Conservation (phyloP, 2,329 filamentous ascomycete species). For the Nemania abortiva region DNA sequence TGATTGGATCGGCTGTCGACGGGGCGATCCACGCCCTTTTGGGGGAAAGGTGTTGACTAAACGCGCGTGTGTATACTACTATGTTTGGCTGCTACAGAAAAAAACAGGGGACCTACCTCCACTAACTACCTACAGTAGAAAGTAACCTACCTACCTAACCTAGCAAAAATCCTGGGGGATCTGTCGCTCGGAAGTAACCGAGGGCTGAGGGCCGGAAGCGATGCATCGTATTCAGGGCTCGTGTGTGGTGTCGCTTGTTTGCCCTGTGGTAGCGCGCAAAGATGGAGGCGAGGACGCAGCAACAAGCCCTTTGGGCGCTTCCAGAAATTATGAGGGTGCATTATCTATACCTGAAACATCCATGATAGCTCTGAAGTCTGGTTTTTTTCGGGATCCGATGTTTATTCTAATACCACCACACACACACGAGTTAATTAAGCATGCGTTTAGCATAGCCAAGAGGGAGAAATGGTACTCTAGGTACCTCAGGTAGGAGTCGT, state of each 20-base stretch:
- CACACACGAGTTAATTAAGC: not conserved
- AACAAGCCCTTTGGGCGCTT: conserved; percentile 27
- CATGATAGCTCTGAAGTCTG: not conserved
- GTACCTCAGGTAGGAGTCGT: not conserved
- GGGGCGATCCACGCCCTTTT: not conserved
- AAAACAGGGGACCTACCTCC: not conserved
- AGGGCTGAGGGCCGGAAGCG: conserved; percentile 18
- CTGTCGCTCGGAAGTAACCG: conserved; percentile 24
- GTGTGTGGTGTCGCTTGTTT: conserved; percentile 1
- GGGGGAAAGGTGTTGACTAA: conserved; percentile 6
- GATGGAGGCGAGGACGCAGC: not conserved
- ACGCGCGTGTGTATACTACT: conserved; percentile 15
- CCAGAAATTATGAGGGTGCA: conserved; percentile 35
- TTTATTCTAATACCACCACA: not conserved
- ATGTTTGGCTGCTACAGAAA: not conserved
- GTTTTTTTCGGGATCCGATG: conserved; percentile 17
- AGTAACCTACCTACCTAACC: no score
- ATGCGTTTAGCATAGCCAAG: not conserved
- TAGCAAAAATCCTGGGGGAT: conserved; percentile 24
- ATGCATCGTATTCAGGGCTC: conserved; percentile 1
- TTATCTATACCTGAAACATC: conserved; percentile 32
- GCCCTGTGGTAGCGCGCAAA: not conserved
- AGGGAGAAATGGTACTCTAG: no score
- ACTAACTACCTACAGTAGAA: no score
- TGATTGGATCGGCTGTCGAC: not conserved